Evolutionary conservation across 139 green algal species (phyloP).

Genomic region (Chlorella vulgaris): DNA sequence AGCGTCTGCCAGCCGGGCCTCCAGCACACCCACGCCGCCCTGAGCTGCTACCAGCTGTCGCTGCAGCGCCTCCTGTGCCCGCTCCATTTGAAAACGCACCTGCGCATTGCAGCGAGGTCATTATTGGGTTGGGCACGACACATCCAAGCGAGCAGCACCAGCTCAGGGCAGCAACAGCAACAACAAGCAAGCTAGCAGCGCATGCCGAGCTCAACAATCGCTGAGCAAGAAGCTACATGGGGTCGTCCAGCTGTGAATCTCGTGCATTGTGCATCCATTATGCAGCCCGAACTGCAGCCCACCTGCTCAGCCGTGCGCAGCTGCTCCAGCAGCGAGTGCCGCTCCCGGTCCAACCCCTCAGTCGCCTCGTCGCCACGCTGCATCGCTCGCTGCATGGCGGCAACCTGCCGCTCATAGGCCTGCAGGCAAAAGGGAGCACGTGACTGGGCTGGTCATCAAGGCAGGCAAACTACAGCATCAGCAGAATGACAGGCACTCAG

Average conservation of each 20-base stretch:
- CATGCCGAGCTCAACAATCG: too few species aligned
- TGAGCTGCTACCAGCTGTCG: conserved; percentile 61
- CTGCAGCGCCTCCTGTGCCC: conserved; percentile 71
- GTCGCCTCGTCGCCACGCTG: conserved; percentile 47
- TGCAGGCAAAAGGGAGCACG: neutral
- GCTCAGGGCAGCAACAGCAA: neutral
- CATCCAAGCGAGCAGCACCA: too few species aligned
- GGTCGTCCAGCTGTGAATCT: neutral
- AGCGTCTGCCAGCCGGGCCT: conserved; percentile 50
- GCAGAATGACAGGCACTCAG: too few species aligned
- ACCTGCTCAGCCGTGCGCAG: conserved; percentile 71
- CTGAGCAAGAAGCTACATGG: neutral
- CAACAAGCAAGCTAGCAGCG: too few species aligned
- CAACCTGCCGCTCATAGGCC: conserved; percentile 77
- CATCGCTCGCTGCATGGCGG: conserved; percentile 64
- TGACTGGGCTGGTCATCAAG: neutral
- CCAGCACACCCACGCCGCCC: conserved; percentile 56
- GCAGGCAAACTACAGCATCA: too few species aligned
- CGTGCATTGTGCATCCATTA: neutral
- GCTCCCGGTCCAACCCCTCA: conserved; percentile 57
- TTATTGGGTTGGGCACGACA: too few species aligned
- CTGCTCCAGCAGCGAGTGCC: conserved; percentile 68
- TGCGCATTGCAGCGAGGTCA: conserved; percentile 1
- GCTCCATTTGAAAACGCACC: conserved; percentile 70
- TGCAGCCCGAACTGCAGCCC: neutral